Evolutionary conservation across 768 basidiomycete genomes (phyloP).

Genomic region (Gymnopilus junonius): DNA sequence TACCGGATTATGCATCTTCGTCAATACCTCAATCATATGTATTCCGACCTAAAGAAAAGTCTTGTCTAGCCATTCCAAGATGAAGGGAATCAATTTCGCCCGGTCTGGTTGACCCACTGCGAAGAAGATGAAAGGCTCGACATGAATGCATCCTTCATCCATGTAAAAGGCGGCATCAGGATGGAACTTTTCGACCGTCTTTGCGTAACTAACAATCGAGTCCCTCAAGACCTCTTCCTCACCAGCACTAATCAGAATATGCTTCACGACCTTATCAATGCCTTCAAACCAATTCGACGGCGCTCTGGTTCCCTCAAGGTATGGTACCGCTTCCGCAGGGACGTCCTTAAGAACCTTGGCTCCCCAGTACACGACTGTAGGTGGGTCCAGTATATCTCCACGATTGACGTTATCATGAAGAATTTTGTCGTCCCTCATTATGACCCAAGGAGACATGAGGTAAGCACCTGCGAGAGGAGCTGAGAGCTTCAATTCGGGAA

Average conservation of each 20-base stretch:
- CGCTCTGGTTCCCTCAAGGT: slow-evolving; percentile 24
- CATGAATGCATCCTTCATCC: slow-evolving; percentile 18
- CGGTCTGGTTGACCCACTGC: background rate
- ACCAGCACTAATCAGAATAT: slow-evolving; percentile 31
- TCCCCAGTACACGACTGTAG: slow-evolving; percentile 1
- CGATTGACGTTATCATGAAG: background rate
- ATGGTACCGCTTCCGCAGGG: background rate
- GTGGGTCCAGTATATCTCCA: slow-evolving; percentile 2
- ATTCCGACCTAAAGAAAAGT: background rate
- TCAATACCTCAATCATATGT: background rate
- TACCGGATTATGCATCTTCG: no score
- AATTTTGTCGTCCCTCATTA: slow-evolving; percentile 22
- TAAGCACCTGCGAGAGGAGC: slow-evolving; percentile 34
- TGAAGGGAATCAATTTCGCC: background rate
- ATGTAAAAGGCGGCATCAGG: slow-evolving; percentile 12
- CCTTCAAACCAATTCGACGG: slow-evolving; percentile 31
- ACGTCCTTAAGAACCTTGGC: slow-evolving; percentile 2
- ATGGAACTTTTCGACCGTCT: slow-evolving; percentile 12
- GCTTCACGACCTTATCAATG: slow-evolving; percentile 26
- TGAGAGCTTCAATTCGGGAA: slow-evolving; percentile 27
- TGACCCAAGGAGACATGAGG: slow-evolving; percentile 46
- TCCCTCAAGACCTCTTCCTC: slow-evolving; percentile 28
- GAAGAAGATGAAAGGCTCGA: slow-evolving; percentile 7
- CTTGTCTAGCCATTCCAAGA: background rate
- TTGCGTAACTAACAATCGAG: slow-evolving; percentile 21